Base-by-base conservation (phyloP, 2,329 filamentous ascomycete genomes). In the Beauveria bassiana region DNA sequence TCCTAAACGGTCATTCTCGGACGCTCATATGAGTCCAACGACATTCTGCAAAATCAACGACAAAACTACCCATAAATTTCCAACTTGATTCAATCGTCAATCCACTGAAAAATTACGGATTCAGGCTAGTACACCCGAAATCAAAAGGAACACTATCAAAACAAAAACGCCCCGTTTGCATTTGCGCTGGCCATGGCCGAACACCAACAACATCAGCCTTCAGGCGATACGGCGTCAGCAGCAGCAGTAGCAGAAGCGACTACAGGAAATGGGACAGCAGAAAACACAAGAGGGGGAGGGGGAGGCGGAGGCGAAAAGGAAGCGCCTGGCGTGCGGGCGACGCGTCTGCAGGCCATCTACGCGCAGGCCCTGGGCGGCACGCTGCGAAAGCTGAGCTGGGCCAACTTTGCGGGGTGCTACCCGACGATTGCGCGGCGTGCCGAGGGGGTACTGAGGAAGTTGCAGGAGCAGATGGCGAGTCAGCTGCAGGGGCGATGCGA, bases 331-430 rank as follows among this genome's bases (percentile, higher is more conserved):
- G 81, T 81, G 3, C 83, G 85, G 66, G 85, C 85, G 2, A 67
- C 74, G 31, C 78, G 81, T 50, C 78, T 87, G 62, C 78, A 80
- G 58, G 74, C 79, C 59, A 75, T 86, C 40, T 86, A 85, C 69
- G 75, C 76, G 59, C 73, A 76, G 62, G 79, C 79, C 31, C 78
- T 87, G 26, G 66, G 72, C 51, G 79, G 79, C 66, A 86, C 85
- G 2, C 77, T 87, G 38, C 74, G 71, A 65, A 80, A 82, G 68
- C 76, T 87, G 60, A 78, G 74, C 65, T 84, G 79, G 74, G 77
- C 80, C 54, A 84, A 83, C 70, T 81, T 87, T 66, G 79, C 80
- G 2, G 75, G 79, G 2, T 88, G 85, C 72, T 88, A 85, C 70
- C 85, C 85, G 49, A 84, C 81, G 22, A 76, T 86, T n/a, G 79